A percentile compares a stretch with the other conserved stretches of the same genome.
phyloP scores from a whole-genome alignment of 768 basidiomycete genomes.

The Hortiboletus flavorubellus region DNA sequence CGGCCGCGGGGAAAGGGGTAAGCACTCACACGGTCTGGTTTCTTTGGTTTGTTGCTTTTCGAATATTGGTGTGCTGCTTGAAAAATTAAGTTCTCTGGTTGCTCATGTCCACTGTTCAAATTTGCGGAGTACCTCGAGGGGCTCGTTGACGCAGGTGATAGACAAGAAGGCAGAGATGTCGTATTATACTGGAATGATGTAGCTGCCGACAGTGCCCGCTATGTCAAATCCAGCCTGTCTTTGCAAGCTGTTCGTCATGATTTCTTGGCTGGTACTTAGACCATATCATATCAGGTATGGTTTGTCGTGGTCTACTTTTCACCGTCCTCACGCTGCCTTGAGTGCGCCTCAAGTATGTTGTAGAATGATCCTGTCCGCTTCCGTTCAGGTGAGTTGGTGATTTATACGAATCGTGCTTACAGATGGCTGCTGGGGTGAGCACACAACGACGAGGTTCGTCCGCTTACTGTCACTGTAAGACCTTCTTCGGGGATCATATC shows the following conservation, averaged over 20 bases:
- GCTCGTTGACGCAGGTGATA: slow-evolving; percentile 89
- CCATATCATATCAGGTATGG: slow-evolving; percentile 94
- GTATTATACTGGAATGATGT: slow-evolving; percentile 91
- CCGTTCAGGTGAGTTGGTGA: slow-evolving; percentile 59
- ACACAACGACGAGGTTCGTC: background rate
- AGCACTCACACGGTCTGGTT: background rate
- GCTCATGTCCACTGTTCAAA: slow-evolving; percentile 7
- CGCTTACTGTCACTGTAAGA: slow-evolving; percentile 46
- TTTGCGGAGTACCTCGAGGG: slow-evolving; percentile 45
- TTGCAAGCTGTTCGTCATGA: slow-evolving; percentile 60
- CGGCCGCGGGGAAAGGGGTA: background rate
- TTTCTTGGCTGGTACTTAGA: slow-evolving; percentile 69
- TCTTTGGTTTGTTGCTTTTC: background rate
- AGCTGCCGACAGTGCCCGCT: slow-evolving; percentile 74
- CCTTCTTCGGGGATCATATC: slow-evolving; percentile 87
- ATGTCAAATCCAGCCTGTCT: slow-evolving; percentile 49
- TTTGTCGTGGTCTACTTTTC: background rate
- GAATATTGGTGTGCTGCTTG: background rate
- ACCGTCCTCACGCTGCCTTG: slow-evolving; percentile 7
- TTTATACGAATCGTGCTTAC: background rate
- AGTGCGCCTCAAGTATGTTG: slow-evolving; percentile 85
- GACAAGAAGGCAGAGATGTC: slow-evolving; percentile 68
- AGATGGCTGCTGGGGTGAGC: slow-evolving; percentile 59
- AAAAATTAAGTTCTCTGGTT: background rate
- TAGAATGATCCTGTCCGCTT: slow-evolving; percentile 95